Conservation (phyloP, 106 monocot genomes). For the Acorus gramineus region DNA sequence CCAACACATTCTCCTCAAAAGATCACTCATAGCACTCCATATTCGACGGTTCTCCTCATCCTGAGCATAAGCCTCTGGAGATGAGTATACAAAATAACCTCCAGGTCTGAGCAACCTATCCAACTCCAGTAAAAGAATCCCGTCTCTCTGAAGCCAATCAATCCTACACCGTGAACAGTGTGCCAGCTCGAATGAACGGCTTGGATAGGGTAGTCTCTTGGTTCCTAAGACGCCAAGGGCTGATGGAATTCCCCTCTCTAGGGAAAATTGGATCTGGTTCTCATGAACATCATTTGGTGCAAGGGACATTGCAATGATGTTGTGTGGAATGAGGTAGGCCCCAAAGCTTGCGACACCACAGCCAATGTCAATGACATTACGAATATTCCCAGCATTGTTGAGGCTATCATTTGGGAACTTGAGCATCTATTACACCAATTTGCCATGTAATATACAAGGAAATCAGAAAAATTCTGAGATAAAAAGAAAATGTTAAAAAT, state of each 20-base stretch:
- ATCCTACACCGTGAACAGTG: constrained; percentile 94
- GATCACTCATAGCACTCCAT: constrained; percentile 71
- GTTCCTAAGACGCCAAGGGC: constrained; percentile 74
- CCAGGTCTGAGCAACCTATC: constrained; percentile 82
- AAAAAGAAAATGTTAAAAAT: background rate
- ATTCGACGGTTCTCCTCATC: constrained; percentile 68
- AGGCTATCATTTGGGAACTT: constrained; percentile 57
- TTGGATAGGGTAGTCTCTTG: constrained; percentile 72
- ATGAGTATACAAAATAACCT: constrained; percentile 81
- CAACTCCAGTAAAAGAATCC: constrained; percentile 66
- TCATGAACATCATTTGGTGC: constrained; percentile 90
- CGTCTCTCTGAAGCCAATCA: constrained; percentile 88
- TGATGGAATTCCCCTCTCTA: constrained; percentile 85
- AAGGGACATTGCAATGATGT: constrained; percentile 80
- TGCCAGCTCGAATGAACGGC: constrained; percentile 74
- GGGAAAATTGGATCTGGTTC: constrained; percentile 94
- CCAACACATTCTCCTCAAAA: constrained; percentile 83
- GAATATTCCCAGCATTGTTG: constrained; percentile 63
- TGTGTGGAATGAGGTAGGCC: constrained; percentile 58
- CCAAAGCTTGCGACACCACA: constrained; percentile 94
- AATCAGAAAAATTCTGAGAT: background rate
- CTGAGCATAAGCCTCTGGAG: constrained; percentile 81
- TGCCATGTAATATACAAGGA: background rate
- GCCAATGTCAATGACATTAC: constrained; percentile 74
- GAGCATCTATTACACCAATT: constrained; percentile 48